phyloP scores from a whole-genome alignment of 495 filamentous ascomycete species.

The Xylona heveae region DNA sequence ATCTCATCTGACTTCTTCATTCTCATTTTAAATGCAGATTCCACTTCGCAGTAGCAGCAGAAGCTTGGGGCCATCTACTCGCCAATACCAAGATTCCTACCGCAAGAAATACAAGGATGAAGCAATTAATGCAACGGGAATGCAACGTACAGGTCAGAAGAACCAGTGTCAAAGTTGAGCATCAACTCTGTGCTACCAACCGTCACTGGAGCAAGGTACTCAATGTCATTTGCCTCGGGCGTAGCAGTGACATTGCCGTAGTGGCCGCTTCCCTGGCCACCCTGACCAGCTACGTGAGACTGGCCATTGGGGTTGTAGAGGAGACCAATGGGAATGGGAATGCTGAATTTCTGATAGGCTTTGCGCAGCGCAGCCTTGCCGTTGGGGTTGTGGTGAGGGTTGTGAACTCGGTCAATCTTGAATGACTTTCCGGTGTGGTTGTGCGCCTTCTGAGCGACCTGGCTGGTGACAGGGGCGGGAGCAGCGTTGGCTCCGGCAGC shows the following conservation, averaged over 20 bases:
- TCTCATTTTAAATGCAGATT: too few species aligned
- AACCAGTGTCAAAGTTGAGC: conserved; percentile 70
- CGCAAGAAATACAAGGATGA: too few species aligned
- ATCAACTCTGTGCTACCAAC: conserved; percentile 56
- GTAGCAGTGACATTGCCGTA: conserved; percentile 25
- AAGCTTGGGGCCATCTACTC: too few species aligned
- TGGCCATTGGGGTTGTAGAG: conserved; percentile 8
- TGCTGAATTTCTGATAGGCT: conserved; percentile 41
- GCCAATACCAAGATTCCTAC: too few species aligned
- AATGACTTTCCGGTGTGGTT: conserved; percentile 22
- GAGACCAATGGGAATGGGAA: conserved; percentile 21
- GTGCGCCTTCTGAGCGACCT: too few species aligned
- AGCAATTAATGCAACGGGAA: too few species aligned
- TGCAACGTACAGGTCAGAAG: conserved; percentile 53
- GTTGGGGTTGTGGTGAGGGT: conserved; percentile 22
- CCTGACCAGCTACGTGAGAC: conserved; percentile 10
- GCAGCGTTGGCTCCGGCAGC: conserved; percentile 10
- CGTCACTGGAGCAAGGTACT: conserved; percentile 48
- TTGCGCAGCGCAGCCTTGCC: conserved; percentile 35
- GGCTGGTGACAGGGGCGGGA: conserved; percentile 13
- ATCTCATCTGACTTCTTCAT: too few species aligned
- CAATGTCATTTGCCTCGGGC: conserved; percentile 37
- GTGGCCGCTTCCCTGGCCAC: conserved; percentile 13
- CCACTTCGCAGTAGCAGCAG: too few species aligned
- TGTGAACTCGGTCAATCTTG: conserved; percentile 33